Base-by-base conservation (phyloP, 2,329 filamentous ascomycete species). In the Diaporthe humulicola region DNA sequence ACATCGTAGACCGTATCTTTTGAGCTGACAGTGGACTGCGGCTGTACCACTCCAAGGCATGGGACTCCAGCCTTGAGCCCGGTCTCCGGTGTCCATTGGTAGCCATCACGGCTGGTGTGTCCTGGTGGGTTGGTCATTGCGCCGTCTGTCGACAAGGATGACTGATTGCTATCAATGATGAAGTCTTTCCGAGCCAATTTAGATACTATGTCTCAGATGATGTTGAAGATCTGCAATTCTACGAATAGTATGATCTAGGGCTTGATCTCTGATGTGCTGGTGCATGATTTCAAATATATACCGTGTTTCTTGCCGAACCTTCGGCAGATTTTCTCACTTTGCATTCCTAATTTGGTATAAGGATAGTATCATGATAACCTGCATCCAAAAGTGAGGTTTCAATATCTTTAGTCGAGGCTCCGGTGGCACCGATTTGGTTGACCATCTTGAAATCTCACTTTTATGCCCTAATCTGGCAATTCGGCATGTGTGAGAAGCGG, bases 21-120 rank as follows among this genome's bases (percentile, higher is more conserved):
- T 25, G 58, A 61, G 8, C 12, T 33, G n/a, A n/a, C 45, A 3
- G 58, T 77, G 8, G 66, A 61, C 40, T 30, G 61, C 4, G 74
- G 70, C 36, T 72, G 42, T 38, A 75, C 69, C 28, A 75, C 74
- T 19, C 77, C 48, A 19, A 75, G 54, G 22, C 72, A 75, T 28
- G 76, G 76, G 1, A 78, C 22, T 28, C 76, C 77, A 19, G 72
- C 71, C 57, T 66, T 40, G 30, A 77, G 69, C 8, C 77, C 77
- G 17, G 56, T 52, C 40, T 75, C 71, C 19, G 57, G 70, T 7
- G 77, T 77, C 76, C 77, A 78, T 61, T 77, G 77, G 58, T 74
- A 76, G 66, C 77, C 77, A 33, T 78, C 77, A 28, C 73, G 73
- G 60, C 74, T 75, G 14, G 70, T 70, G 36, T 73, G 61, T 19